Base-by-base conservation (phyloP, 371 early-diverging fungal genomes). In the Blastocladiella emersonii region DNA sequence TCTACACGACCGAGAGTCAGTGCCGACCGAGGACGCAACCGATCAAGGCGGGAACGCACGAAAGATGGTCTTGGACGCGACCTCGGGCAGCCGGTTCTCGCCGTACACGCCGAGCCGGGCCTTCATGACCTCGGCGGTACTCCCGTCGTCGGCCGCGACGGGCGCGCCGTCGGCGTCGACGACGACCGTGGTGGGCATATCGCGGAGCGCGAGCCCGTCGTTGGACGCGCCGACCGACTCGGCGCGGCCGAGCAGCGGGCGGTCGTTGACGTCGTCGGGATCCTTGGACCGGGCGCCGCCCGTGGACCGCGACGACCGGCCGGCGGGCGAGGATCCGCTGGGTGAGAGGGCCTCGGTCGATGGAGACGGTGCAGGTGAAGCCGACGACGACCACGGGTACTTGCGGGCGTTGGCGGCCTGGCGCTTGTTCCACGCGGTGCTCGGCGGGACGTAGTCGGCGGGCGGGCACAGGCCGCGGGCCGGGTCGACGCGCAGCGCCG, bases 31-130 rank as follows among this genome's bases (percentile, higher is more conserved):
- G 41, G 19, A 25, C 30, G 15, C 10, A 30, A 15, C 8, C 27
- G 7, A 1, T n/a, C 48, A n/a, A 48, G 48, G 5, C 4, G n/a
- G 10, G 5, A 48, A 7, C 48, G 53, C 32, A 51, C 53, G 30
- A 39, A 87, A 77, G 45, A 90, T 78, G 45, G 75, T 75, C 65
- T 21, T 23, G 19, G 49, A 25, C 44, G 34, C 34, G 17, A 30
- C 27, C 35, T 63, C 48, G 10, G 65, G 65, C 30, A 65, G 17
- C 30, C 36, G 12, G 48, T 65, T 65, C 17, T 17, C 37, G 56
- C 65, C 65, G 32, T 21, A 65, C 12, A 51, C n/a, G 15, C 5
- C 32, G 10, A 13, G n/a, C 10, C 65, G 51, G 25, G 5, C 39
- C 17, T n/a, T 1, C 30, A 61, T 25, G 25, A 19, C 63, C 39